phyloP scores from a whole-genome alignment of 208 protist species.

The Trypanosomatidae sp. region DNA sequence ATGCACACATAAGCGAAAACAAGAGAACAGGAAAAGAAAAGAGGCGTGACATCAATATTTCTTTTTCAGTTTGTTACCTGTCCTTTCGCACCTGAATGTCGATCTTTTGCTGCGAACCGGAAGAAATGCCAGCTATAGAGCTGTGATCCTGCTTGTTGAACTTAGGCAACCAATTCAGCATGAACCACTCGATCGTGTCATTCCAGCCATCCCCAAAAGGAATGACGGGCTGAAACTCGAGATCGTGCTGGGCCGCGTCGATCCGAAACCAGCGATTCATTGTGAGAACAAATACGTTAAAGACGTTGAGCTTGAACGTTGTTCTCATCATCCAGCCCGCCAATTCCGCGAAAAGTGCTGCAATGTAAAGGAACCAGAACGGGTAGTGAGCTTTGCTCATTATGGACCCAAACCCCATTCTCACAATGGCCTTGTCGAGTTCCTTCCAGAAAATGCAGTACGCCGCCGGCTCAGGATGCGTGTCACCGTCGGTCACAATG shows the following conservation, averaged over 20 bases:
- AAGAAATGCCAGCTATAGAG: slow-evolving; percentile 76
- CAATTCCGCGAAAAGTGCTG: slow-evolving; percentile 76
- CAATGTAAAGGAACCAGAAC: slow-evolving; percentile 86
- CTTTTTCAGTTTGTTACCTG: slow-evolving; percentile 5
- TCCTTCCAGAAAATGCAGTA: slow-evolving; percentile 94
- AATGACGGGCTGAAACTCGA: slow-evolving; percentile 89
- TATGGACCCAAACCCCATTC: slow-evolving; percentile 90
- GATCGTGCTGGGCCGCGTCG: slow-evolving; percentile 83
- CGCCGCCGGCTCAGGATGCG: slow-evolving; percentile 83
- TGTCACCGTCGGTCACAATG: slow-evolving; percentile 94
- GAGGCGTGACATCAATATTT: not conserved
- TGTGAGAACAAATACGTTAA: slow-evolving; percentile 94
- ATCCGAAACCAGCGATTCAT: slow-evolving; percentile 96
- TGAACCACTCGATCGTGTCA: slow-evolving; percentile 92
- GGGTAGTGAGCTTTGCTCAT: slow-evolving; percentile 83
- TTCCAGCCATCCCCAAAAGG: slow-evolving; percentile 85
- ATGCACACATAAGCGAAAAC: slow-evolving; percentile 2
- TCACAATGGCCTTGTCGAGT: slow-evolving; percentile 88
- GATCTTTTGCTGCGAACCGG: slow-evolving; percentile 86
- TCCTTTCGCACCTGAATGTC: slow-evolving; percentile 77
- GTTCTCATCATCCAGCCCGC: slow-evolving; percentile 72
- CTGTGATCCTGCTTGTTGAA: slow-evolving; percentile 61
- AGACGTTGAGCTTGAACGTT: slow-evolving; percentile 93
- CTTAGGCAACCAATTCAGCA: slow-evolving; percentile 86
- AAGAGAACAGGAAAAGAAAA: not conserved